Percentiles rank a stretch among this genome's conserved stretches.
Conservation (phyloP, 176 grass and related monocot species). For the Coix lacrymajobi region DNA sequence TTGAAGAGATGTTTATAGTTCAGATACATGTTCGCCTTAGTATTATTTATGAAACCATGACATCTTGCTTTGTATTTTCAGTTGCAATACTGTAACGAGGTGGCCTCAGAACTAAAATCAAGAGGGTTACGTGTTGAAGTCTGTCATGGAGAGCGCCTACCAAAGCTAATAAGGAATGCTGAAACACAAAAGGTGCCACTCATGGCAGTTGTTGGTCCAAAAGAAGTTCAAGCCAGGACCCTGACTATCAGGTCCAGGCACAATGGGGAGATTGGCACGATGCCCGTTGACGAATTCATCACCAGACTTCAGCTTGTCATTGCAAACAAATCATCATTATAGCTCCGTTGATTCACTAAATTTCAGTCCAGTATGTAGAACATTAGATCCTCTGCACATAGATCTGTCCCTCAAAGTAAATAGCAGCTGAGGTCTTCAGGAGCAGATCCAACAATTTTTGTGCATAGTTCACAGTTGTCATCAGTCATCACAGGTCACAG, state of each 20-base stretch:
- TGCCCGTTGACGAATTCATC: constrained; percentile 70
- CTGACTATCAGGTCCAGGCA: constrained; percentile 79
- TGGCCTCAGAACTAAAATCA: constrained; percentile 64
- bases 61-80: constrained; percentile 32
- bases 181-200: constrained; percentile 87
- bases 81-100: constrained; percentile 73
- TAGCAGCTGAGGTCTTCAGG: not conserved
- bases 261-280: constrained; percentile 64
- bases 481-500: not conserved
- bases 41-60: not conserved
- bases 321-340: constrained; percentile 48
- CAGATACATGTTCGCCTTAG: not conserved
- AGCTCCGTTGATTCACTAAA: not conserved
- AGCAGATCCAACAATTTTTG: constrained; percentile 1
- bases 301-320: constrained; percentile 35
- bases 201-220: constrained; percentile 87
- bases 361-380: not conserved
- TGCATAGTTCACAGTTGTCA: not conserved
- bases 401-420: not conserved
- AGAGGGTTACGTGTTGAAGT: constrained; percentile 67
- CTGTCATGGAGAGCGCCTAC: constrained; percentile 76
- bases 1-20: not conserved
- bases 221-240: constrained; percentile 65
- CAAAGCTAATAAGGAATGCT: constrained; percentile 84
- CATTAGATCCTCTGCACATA: not conserved